These are phyloP conservation scores for Athelia psychrophila DNA, from an alignment of 1,284 basidiomycete species.

Conservation along the genomic window DNA sequence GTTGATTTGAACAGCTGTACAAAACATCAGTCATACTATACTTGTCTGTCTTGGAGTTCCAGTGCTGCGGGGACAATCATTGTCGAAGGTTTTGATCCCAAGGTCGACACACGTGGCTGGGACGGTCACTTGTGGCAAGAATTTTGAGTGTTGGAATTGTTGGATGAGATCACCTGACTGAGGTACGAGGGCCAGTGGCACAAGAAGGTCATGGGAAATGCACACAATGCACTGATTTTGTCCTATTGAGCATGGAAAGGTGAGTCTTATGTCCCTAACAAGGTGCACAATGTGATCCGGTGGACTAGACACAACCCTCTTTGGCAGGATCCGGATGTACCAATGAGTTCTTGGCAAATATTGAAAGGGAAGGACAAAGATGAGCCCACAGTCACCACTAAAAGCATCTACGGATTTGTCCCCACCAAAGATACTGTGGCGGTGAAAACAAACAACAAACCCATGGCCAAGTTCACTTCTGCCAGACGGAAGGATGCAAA, in stretches of 20 bases:
- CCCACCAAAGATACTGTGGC: too few species aligned
- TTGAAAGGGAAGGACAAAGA: not conserved
- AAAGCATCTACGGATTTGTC: too few species aligned
- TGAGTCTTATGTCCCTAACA: not conserved
- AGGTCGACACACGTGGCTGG: conserved; percentile 12
- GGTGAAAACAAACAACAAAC: not conserved
- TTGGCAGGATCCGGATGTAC: not conserved
- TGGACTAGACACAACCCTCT: not conserved
- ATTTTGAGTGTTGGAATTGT: conserved; percentile 20
- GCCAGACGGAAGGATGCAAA: not conserved
- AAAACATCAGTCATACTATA: not conserved
- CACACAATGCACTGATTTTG: not conserved
- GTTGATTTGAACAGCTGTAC: not conserved
- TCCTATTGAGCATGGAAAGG: not conserved
- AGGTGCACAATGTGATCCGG: not conserved
- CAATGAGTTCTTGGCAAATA: not conserved
- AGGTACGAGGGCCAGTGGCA: conserved; percentile 1
- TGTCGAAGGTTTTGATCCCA: conserved; percentile 14
- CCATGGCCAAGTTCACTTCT: not conserved
- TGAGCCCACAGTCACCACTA: too few species aligned
- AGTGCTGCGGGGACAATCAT: not conserved
- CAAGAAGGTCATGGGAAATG: not conserved
- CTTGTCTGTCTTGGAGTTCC: not conserved
- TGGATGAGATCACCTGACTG: conserved; percentile 22
- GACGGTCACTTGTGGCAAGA: conserved; percentile 16